Conservation (phyloP, 495 filamentous ascomycete genomes). For the Talaromyces nanjingensis region DNA sequence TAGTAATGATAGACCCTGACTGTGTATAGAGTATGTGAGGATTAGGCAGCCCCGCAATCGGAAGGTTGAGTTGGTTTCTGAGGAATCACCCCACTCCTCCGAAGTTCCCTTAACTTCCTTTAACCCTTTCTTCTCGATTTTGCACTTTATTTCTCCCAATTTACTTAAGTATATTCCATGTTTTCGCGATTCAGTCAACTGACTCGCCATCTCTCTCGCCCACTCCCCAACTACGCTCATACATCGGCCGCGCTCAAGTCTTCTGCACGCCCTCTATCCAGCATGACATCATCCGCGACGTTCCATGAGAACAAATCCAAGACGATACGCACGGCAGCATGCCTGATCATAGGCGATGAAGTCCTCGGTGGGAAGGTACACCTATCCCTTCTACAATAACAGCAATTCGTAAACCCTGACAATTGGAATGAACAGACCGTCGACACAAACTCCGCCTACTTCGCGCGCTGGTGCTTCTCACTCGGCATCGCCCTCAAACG, state of each 20-base stretch:
- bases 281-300: slow-evolving; percentile 51
- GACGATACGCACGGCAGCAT: slow-evolving; percentile 83
- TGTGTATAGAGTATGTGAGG: not conserved
- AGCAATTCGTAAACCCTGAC: not conserved
- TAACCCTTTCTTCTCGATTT: not conserved
- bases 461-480: slow-evolving; percentile 89
- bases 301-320: slow-evolving; percentile 45
- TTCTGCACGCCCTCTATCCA: slow-evolving; percentile 14
- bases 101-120: not conserved
- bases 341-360: slow-evolving; percentile 94
- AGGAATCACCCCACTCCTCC: not conserved
- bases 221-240: slow-evolving; percentile 48
- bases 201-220: slow-evolving; percentile 62
- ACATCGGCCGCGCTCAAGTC: slow-evolving; percentile 33
- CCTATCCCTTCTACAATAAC: not conserved
- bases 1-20: too few species aligned
- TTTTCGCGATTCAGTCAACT: slow-evolving; percentile 67
- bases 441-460: slow-evolving; percentile 87
- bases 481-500: slow-evolving; percentile 84
- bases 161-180: slow-evolving; percentile 40
- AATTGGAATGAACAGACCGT: slow-evolving; percentile 43
- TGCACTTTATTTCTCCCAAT: not conserved
- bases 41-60: not conserved
- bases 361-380: slow-evolving; percentile 89
- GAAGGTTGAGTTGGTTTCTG: not conserved